phyloP scores from a whole-genome alignment of 2,329 filamentous ascomycete species.

The Neopestalotiopsis sp. region DNA sequence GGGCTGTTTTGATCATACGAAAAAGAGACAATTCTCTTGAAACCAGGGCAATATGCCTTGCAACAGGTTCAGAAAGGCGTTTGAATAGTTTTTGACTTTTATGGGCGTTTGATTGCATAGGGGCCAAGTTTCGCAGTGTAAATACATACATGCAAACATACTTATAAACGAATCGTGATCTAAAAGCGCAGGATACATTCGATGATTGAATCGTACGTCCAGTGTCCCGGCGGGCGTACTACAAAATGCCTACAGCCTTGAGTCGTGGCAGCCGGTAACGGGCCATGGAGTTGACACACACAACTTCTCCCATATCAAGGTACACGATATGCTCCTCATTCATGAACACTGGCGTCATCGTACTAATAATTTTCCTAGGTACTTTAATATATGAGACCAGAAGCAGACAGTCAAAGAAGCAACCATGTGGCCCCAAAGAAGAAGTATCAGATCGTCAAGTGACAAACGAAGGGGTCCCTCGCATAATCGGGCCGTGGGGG shows the following conservation, averaged over 20 bases:
- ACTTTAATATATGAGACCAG: background rate
- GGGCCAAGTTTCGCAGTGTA: background rate
- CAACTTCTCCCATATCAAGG: too few species aligned
- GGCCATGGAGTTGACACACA: too few species aligned
- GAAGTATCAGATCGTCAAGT: constrained; percentile 2
- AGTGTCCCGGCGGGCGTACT: too few species aligned
- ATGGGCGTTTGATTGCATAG: background rate
- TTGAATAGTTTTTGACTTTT: background rate
- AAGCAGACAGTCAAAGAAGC: background rate
- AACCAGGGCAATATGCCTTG: background rate
- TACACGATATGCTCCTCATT: too few species aligned
- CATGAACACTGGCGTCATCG: too few species aligned
- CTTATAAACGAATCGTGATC: background rate
- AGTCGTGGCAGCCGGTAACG: too few species aligned
- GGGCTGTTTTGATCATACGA: background rate
- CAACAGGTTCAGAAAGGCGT: background rate
- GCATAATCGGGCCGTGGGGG: constrained; percentile 14
- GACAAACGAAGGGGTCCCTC: background rate
- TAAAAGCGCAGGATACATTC: background rate
- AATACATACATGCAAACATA: background rate
- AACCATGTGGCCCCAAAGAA: background rate
- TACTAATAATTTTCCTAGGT: too few species aligned
- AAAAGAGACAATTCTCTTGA: background rate
- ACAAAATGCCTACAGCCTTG: too few species aligned
- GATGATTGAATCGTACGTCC: too few species aligned